Base-by-base conservation (phyloP, 768 basidiomycete genomes). In the Fomitopsis pulvina region DNA sequence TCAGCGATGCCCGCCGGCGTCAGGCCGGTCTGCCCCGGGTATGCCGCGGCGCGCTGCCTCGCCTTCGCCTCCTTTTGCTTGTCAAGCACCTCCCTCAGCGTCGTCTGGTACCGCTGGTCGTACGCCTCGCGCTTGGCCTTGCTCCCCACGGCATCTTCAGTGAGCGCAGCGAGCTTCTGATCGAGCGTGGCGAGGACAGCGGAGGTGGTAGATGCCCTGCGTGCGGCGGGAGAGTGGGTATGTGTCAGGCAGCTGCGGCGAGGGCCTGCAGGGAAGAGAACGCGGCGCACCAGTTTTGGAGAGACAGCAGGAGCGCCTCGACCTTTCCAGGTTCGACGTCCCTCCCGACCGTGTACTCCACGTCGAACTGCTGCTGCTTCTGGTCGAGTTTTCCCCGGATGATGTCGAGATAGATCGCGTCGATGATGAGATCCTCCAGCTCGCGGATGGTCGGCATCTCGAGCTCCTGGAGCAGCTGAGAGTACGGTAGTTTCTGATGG, bases 341-440 rank as follows among this genome's bases (percentile, higher is more conserved):
- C 48, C 95, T 70, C 0, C 95, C 95, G 75, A 93, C 84, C 0
- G 87, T 90, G 61, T 91, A 92, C 66, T 95, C 89, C 29, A 98
- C 83, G 66, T 95, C 89, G 51, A 98, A 75, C 56, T 92, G 85
- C 55, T 83, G 80, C 58, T 89, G 79, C 63, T 90, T 89, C 68
- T 97, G 95, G 67, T 97, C 92, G 43, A 99, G 83, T 62, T 90
- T 92, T 9, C 92, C 95, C 44, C 82, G 81, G 30, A 99, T 75
- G 32, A 96, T 72, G 63, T 91, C 87, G 34, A 89, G 81, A 68
- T 97, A 98, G 66, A 97, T 93, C 10, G 88, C 88, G 60, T 97
- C 93, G 65, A 99, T 98, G 63, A 98, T 89, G 55, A 97, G 81
- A 67, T 97, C 94, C 66, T 99, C 95, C 2, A 99, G 82, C 50